Percentiles rank a stretch among this genome's conserved stretches.
These are phyloP conservation scores for Rhizomucor pusillus DNA, from an alignment of 371 early-diverging fungal species.

Conservation along the genomic window DNA sequence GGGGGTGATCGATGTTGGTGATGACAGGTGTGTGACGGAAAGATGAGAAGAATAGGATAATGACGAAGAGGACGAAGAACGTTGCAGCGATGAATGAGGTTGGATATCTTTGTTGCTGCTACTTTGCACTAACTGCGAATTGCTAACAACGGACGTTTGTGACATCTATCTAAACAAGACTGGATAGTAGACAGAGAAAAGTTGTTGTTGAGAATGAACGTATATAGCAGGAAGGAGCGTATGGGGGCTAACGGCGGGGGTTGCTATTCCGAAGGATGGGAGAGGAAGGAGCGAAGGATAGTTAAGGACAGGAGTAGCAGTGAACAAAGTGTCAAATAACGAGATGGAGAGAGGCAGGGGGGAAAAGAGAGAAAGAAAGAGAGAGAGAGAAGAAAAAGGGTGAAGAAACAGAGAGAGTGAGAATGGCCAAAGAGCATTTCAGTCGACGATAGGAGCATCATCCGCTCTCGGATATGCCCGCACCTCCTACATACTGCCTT, in stretches of 20 bases:
- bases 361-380: neutral
- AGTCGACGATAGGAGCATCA: too few species aligned
- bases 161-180: too few species aligned
- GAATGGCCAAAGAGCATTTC: too few species aligned
- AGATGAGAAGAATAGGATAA: neutral
- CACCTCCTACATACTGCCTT: too few species aligned
- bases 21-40: slow-evolving; percentile 3
- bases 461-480: too few species aligned
- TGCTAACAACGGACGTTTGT: too few species aligned
- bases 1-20: too few species aligned
- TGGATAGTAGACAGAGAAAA: too few species aligned
- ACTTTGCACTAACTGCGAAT: too few species aligned
- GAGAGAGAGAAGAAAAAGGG: neutral
- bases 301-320: slow-evolving; percentile 4
- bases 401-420: neutral
- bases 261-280: slow-evolving; percentile 2
- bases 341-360: neutral
- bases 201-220: too few species aligned
- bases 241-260: slow-evolving; percentile 10
- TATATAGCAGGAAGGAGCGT: too few species aligned
- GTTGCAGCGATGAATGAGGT: slow-evolving; percentile 5
- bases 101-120: too few species aligned
- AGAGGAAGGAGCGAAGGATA: slow-evolving; percentile 11
- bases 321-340: neutral
- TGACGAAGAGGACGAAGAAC: slow-evolving; percentile 3